phyloP scores from a whole-genome alignment of 371 early-diverging fungal species.

The Rhizopus sp. region DNA sequence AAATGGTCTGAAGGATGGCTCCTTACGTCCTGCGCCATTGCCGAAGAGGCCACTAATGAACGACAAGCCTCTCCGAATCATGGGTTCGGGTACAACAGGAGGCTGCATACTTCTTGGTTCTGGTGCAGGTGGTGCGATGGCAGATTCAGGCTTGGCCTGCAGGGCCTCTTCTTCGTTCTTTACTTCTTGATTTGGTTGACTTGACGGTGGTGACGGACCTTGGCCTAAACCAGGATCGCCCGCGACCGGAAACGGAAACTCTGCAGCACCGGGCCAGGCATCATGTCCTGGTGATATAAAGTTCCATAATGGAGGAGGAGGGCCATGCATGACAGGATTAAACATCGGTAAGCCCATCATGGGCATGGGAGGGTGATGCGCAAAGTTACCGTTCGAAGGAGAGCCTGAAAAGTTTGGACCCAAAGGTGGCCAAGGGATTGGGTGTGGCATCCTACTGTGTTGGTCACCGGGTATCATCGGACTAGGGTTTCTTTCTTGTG shows the following conservation, averaged over 20 bases:
- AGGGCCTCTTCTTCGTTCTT: background rate
- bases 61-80: conserved; percentile 13
- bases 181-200: background rate
- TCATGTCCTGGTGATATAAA: conserved; percentile 11
- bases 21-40: background rate
- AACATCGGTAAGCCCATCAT: conserved; percentile 4
- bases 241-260: conserved; percentile 4
- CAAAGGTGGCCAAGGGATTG: background rate
- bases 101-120: background rate
- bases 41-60: conserved; percentile 18
- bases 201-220: conserved; percentile 3
- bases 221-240: conserved; percentile 5
- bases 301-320: conserved; percentile 13
- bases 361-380: conserved; percentile 3
- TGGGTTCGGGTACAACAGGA: conserved; percentile 1
- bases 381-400: background rate
- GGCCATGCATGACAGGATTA: conserved; percentile 4
- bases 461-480: background rate
- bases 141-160: background rate
- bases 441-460: background rate
- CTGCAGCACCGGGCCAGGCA: conserved; percentile 1
- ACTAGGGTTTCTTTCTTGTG: conserved; percentile 1
- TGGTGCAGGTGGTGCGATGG: background rate
- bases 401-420: background rate
- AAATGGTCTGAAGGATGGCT: background rate